Percentiles rank a stretch among this genome's conserved stretches.
phyloP scores from a whole-genome alignment of 148 eudicot genomes.

The Nepenthes mirabilis region DNA sequence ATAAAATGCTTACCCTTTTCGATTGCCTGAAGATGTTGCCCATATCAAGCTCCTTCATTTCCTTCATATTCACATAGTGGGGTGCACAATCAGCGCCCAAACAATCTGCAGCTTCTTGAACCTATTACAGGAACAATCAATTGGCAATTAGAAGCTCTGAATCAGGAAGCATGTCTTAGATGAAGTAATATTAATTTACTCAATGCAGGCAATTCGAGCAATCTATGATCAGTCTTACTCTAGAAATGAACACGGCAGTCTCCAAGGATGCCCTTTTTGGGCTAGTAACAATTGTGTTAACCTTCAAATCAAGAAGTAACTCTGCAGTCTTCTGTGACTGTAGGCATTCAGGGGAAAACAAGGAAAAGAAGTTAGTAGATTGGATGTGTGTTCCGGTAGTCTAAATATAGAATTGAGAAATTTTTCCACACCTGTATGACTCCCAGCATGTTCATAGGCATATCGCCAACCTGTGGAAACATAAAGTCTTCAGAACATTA shows the following conservation, averaged over 20 bases:
- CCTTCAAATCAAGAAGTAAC: constrained; percentile 82
- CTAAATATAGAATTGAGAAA: neutral
- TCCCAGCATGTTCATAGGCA: constrained; percentile 76
- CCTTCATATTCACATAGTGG: constrained; percentile 65
- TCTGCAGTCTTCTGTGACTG: constrained; percentile 98
- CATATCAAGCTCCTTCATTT: constrained; percentile 42
- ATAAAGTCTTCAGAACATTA: neutral
- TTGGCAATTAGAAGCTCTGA: neutral
- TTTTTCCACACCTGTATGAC: constrained; percentile 47
- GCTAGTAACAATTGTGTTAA: constrained; percentile 56
- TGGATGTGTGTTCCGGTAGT: neutral
- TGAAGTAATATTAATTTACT: neutral
- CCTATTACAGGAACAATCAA: constrained; percentile 21
- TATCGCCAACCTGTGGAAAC: constrained; percentile 27
- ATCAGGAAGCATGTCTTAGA: neutral
- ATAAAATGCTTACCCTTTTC: constrained; percentile 23
- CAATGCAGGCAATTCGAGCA: neutral
- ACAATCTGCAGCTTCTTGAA: constrained; percentile 95
- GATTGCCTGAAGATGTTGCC: constrained; percentile 35
- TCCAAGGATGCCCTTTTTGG: constrained; percentile 50
- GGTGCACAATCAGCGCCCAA: constrained; percentile 85
- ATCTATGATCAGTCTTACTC: constrained; percentile 27
- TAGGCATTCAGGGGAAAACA: constrained; percentile 11
- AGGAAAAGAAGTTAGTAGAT: constrained; percentile 4
- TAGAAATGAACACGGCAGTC: constrained; percentile 55